A percentile compares a stretch with the other conserved stretches of the same genome.
Conservation (phyloP, 371 early-diverging fungal species). For the Mucor mucedo region DNA sequence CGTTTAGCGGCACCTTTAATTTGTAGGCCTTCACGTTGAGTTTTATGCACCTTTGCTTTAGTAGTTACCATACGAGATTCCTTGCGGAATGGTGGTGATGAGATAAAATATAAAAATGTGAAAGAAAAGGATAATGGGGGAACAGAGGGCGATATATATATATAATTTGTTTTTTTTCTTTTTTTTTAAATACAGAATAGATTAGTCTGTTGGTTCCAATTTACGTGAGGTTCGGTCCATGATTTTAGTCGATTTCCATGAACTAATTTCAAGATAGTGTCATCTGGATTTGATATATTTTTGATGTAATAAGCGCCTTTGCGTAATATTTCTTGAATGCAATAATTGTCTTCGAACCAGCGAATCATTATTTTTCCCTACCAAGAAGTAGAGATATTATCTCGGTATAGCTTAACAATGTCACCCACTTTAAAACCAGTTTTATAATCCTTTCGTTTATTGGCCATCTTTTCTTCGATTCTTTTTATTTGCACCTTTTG, state of each 20-base stretch:
- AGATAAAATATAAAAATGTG: too few relatives aligned
- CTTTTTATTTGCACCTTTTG: slow-evolving; percentile 7
- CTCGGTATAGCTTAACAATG: slow-evolving; percentile 2
- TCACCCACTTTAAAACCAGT: slow-evolving; percentile 1
- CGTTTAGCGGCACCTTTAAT: too few relatives aligned
- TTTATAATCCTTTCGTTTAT: neutral
- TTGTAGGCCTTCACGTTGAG: too few relatives aligned
- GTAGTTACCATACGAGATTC: too few relatives aligned
- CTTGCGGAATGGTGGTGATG: too few relatives aligned
- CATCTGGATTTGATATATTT: slow-evolving; percentile 2
- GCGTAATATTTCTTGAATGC: slow-evolving; percentile 2
- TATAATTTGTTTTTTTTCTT: too few relatives aligned
- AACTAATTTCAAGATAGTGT: neutral
- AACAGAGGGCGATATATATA: too few relatives aligned
- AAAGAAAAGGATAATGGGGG: too few relatives aligned
- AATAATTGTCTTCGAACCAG: neutral
- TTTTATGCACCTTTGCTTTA: too few relatives aligned
- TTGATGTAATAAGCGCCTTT: slow-evolving; percentile 6
- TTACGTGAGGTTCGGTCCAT: neutral
- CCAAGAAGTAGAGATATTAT: slow-evolving; percentile 4
- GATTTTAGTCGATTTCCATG: slow-evolving; percentile 3
- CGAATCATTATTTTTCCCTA: slow-evolving; percentile 1
- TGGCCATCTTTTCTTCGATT: neutral
- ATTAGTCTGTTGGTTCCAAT: neutral
- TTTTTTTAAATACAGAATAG: neutral